phyloP scores from a whole-genome alignment of 345 rosid genomes.

The Moringa oleifera region DNA sequence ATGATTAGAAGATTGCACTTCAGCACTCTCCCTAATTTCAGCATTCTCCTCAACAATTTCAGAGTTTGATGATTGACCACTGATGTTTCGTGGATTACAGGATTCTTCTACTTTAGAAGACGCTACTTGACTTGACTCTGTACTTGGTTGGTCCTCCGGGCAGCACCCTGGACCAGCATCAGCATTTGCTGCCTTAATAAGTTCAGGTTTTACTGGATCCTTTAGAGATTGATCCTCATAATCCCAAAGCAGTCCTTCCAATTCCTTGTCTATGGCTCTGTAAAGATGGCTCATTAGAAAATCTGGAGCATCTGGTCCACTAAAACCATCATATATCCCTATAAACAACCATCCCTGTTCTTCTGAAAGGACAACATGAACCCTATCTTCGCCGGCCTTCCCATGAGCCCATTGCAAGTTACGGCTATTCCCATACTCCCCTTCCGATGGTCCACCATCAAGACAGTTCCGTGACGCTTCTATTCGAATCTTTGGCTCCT shows the following conservation, averaged over 20 bases:
- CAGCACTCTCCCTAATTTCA: slow-evolving; percentile 25
- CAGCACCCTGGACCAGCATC: slow-evolving; percentile 20
- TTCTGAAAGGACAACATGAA: slow-evolving; percentile 96
- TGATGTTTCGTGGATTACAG: slow-evolving; percentile 27
- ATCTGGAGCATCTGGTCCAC: slow-evolving; percentile 98
- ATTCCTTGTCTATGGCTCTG: slow-evolving; percentile 77
- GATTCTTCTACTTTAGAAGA: slow-evolving; percentile 28
- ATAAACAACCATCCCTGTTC: slow-evolving; percentile 96
- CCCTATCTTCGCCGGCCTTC: slow-evolving; percentile 97
- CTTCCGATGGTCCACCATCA: slow-evolving; percentile 56
- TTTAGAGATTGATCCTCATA: slow-evolving; percentile 50
- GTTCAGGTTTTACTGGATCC: slow-evolving; percentile 33
- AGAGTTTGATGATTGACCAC: slow-evolving; percentile 32
- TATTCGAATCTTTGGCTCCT: slow-evolving; percentile 56
- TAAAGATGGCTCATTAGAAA: slow-evolving; percentile 86
- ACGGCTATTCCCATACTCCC: slow-evolving; percentile 44
- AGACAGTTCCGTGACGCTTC: slow-evolving; percentile 52
- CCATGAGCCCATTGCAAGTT: slow-evolving; percentile 99
- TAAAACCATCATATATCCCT: slow-evolving; percentile 98
- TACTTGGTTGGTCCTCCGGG: slow-evolving; percentile 24
- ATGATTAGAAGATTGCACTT: slow-evolving; percentile 17
- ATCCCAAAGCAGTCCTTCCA: slow-evolving; percentile 92
- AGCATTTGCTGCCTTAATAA: slow-evolving; percentile 15
- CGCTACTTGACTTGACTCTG: slow-evolving; percentile 28
- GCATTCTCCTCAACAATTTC: slow-evolving; percentile 47